Evolutionary conservation across 2,329 filamentous ascomycete genomes (phyloP).

Genomic region (Epichloe elymi): DNA sequence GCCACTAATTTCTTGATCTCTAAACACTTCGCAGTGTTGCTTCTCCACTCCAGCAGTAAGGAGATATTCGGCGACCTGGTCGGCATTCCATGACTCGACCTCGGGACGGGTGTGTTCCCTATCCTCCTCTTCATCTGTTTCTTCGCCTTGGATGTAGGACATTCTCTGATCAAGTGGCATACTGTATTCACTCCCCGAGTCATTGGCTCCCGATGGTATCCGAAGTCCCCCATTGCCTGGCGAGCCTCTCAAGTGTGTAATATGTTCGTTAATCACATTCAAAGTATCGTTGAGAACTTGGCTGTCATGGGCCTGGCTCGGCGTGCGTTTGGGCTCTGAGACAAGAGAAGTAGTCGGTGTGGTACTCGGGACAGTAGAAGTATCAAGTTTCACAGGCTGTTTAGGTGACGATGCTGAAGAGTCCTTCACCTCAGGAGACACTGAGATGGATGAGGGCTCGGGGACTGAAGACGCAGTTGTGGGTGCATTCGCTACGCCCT

Average conservation of each 20-base stretch:
- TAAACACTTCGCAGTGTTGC: slow-evolving; percentile 84
- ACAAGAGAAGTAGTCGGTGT: slow-evolving; percentile 17
- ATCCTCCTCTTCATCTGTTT: slow-evolving; percentile 90
- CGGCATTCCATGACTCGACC: slow-evolving; percentile 66
- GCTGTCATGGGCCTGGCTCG: slow-evolving; percentile 35
- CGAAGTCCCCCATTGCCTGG: slow-evolving; percentile 41
- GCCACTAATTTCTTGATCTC: slow-evolving; percentile 89
- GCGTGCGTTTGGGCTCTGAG: slow-evolving; percentile 22
- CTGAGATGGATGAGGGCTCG: slow-evolving; percentile 14
- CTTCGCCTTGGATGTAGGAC: slow-evolving; percentile 87
- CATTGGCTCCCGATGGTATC: slow-evolving; percentile 46
- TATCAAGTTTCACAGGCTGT: slow-evolving; percentile 26
- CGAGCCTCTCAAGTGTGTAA: slow-evolving; percentile 63
- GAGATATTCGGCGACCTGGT: slow-evolving; percentile 78
- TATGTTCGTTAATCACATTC: slow-evolving; percentile 94
- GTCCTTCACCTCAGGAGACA: slow-evolving; percentile 17
- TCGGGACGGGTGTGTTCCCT: slow-evolving; percentile 53
- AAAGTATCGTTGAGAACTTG: slow-evolving; percentile 88
- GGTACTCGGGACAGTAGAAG: slow-evolving; percentile 13
- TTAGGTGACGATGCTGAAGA: slow-evolving; percentile 31
- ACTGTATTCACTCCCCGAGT: slow-evolving; percentile 86
- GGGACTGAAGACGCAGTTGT: slow-evolving; percentile 19
- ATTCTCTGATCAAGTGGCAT: slow-evolving; percentile 61
- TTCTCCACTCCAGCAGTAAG: slow-evolving; percentile 76
- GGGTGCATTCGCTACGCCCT: slow-evolving; percentile 10